These are phyloP conservation scores for Tylopilus sp. DNA, from an alignment of 768 basidiomycete species.

Conservation along the genomic window DNA sequence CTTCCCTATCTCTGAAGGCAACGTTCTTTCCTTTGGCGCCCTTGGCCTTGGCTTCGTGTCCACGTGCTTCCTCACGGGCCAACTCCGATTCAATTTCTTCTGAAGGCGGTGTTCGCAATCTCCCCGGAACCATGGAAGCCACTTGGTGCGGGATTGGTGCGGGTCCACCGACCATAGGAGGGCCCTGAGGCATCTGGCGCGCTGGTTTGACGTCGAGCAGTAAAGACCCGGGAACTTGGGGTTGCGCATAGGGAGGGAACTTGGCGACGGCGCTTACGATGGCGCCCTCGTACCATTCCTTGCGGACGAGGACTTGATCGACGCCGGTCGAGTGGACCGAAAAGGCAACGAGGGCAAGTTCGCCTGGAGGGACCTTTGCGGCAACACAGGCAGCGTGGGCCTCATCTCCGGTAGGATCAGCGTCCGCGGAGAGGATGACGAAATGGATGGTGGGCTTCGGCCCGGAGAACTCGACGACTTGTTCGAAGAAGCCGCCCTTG, in stretches of 20 bases:
- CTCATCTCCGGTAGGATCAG: slow-evolving; percentile 79
- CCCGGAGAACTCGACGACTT: slow-evolving; percentile 78
- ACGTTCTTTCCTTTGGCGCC: slow-evolving; percentile 53
- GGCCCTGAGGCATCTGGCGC: slow-evolving; percentile 30
- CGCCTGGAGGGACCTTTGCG: slow-evolving; percentile 71
- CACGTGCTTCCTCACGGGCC: slow-evolving; percentile 55
- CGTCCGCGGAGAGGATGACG: slow-evolving; percentile 81
- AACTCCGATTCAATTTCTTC: slow-evolving; percentile 72
- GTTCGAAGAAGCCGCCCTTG: slow-evolving; percentile 68
- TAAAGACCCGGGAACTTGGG: slow-evolving; percentile 27
- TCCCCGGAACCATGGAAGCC: slow-evolving; percentile 33
- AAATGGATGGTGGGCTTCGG: slow-evolving; percentile 87
- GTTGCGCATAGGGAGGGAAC: slow-evolving; percentile 48
- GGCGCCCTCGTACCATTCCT: slow-evolving; percentile 81
- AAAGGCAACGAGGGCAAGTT: slow-evolving; percentile 80
- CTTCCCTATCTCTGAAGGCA: slow-evolving; percentile 59
- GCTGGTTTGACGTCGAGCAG: slow-evolving; percentile 22
- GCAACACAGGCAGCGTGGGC: slow-evolving; percentile 82
- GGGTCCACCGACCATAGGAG: slow-evolving; percentile 24
- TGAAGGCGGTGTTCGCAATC: slow-evolving; percentile 66
- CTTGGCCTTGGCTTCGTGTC: slow-evolving; percentile 49
- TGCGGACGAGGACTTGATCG: slow-evolving; percentile 82
- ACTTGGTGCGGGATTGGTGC: slow-evolving; percentile 12
- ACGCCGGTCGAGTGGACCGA: slow-evolving; percentile 89
- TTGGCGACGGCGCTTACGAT: slow-evolving; percentile 54